Evolutionary conservation across 2,329 filamentous ascomycete species (phyloP).

Genomic region (Pestalotiopsis sp.): DNA sequence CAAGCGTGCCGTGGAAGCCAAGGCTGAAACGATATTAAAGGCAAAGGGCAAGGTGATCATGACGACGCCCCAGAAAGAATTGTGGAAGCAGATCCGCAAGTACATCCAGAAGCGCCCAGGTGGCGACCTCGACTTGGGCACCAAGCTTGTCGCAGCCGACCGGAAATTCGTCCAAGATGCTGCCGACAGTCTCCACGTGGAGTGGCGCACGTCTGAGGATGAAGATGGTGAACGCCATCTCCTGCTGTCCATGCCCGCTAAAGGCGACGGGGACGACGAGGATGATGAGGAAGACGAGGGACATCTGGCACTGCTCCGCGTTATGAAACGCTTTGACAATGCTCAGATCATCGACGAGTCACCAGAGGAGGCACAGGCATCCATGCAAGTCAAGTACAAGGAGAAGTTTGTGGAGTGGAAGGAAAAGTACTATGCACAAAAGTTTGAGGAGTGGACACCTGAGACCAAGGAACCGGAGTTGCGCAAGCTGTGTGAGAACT

Average conservation of each 20-base stretch:
- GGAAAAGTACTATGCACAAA: slow-evolving; percentile 86
- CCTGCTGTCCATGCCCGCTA: slow-evolving; percentile 51
- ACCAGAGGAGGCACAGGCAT: slow-evolving; percentile 75
- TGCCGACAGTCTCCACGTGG: slow-evolving; percentile 63
- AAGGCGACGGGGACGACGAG: slow-evolving; percentile 51
- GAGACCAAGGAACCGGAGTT: slow-evolving; percentile 78
- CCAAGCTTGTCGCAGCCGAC: slow-evolving; percentile 76
- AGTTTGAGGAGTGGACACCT: slow-evolving; percentile 79
- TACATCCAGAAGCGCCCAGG: slow-evolving; percentile 74
- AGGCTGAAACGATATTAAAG: slow-evolving; percentile 63
- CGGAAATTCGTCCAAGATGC: slow-evolving; percentile 92
- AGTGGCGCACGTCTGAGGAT: slow-evolving; percentile 61
- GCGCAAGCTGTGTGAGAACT: slow-evolving; percentile 86
- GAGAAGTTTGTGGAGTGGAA: slow-evolving; percentile 93
- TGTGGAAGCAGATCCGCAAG: slow-evolving; percentile 82
- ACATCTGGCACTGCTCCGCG: slow-evolving; percentile 79
- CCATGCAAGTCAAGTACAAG: slow-evolving; percentile 84
- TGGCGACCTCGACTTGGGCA: slow-evolving; percentile 72
- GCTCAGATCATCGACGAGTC: slow-evolving; percentile 83
- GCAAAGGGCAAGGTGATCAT: slow-evolving; percentile 69
- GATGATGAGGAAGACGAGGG: slow-evolving; percentile 82
- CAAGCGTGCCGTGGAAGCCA: slow-evolving; percentile 74
- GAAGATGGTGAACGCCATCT: slow-evolving; percentile 58
- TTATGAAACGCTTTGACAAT: slow-evolving; percentile 89
- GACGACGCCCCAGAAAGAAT: slow-evolving; percentile 76